A percentile compares a stretch with the other conserved stretches of the same genome.
These are phyloP conservation scores for Pythium guiyangense DNA, from an alignment of 352 stramenopile genomes.

Conservation along the genomic window DNA sequence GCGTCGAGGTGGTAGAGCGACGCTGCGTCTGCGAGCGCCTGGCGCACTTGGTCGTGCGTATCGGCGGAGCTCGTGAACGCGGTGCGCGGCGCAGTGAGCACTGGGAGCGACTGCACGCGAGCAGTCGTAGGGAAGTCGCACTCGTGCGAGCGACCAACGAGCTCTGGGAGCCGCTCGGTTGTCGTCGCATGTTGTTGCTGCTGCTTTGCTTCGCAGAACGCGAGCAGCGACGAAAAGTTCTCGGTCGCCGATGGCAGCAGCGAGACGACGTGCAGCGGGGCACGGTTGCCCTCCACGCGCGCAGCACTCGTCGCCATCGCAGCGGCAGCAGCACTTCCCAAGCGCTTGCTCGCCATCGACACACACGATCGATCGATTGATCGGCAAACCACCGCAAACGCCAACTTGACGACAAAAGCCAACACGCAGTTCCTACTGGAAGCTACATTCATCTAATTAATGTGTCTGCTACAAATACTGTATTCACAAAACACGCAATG, in stretches of 20 bases:
- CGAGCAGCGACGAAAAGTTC: constrained; percentile 42
- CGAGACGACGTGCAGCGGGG: constrained; percentile 51
- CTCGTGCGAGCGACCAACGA: constrained; percentile 73
- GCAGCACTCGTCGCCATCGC: neutral
- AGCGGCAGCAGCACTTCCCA: neutral
- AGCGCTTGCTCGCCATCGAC: neutral
- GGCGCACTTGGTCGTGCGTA: constrained; percentile 61
- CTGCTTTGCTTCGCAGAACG: constrained; percentile 14
- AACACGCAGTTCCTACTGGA: too few species aligned
- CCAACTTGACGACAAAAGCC: too few species aligned
- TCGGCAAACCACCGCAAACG: too few species aligned
- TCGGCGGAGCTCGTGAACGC: constrained; percentile 59
- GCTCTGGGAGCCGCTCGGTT: constrained; percentile 18
- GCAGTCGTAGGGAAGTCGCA: constrained; percentile 47
- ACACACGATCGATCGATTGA: too few species aligned
- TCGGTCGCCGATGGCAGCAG: constrained; percentile 68
- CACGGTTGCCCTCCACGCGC: neutral
- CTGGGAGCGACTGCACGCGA: constrained; percentile 34
- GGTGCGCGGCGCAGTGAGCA: constrained; percentile 53
- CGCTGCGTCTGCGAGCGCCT: constrained; percentile 35
- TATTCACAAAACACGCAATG: too few species aligned
- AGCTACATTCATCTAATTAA: too few species aligned
- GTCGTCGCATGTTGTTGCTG: neutral
- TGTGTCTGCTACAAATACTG: too few species aligned
- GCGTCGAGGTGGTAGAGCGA: constrained; percentile 66